Base-by-base conservation (phyloP, 2,329 filamentous ascomycete genomes). In the Tolypocladium pustulatum region DNA sequence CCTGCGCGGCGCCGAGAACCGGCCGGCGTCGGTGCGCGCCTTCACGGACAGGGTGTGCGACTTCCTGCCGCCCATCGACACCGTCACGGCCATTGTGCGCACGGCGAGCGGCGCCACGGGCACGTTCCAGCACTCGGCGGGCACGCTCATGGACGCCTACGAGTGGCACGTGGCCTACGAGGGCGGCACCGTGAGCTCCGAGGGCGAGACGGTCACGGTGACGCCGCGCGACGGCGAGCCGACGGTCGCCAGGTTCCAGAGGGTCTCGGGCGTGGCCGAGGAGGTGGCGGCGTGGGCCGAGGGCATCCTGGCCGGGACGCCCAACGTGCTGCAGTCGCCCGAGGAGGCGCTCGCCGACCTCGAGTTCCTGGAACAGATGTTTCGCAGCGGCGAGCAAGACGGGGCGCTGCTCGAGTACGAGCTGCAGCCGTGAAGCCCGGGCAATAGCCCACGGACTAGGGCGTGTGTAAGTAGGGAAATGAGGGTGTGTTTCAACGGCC, bases 41-140 rank as follows among this genome's bases (percentile, higher is more conserved):
- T 81, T 82, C 60, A 83, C 84, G 1, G 66, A 73, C 4, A 79
- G 82, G 63, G 71, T 82, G 54, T 78, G 82, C 61, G 67, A 76
- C 57, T 77, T 85, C 64, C 74, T 91, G 10, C 78, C 82, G 5
- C 87, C 87, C 0, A 77, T 88, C 1, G 88, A 91, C 67, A 87
- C 86, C 1, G 73, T 90, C 56, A 80, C 84, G 65, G 83, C 83
- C 12, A 76, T 82, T 2, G 62, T 86, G 41, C 78, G 76, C 66
- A 78, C 83, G 2, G 75, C 74, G 59, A 78, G 76, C 32, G 84
- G 84, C 3, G 76, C 74, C 2, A 75, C 77, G 1, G 86, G 86
- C 1, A 81, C 79, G 6, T 80, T 87, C 55, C 75, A 77, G 58
- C 71, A 82, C n/a, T 81, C 78, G 2, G 81, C 81, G 57, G 85